phyloP scores from a whole-genome alignment of 768 basidiomycete genomes.

The Termitomyces sp. region DNA sequence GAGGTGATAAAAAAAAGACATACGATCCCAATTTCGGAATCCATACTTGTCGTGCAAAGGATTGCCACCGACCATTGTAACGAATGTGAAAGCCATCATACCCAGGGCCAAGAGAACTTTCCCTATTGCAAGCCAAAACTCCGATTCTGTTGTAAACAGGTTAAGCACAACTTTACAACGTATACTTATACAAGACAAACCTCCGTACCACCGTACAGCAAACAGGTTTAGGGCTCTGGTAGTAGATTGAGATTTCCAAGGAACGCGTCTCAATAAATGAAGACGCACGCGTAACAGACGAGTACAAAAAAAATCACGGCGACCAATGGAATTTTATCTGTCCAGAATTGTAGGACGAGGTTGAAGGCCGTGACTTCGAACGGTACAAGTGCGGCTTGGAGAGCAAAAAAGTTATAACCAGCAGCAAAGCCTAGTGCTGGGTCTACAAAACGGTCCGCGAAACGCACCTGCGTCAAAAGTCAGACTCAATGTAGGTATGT shows the following conservation, averaged over 20 bases:
- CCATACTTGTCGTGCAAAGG: constrained; percentile 49
- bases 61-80: constrained; percentile 59
- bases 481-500: background rate
- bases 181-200: constrained; percentile 17
- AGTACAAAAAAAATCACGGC: constrained; percentile 43
- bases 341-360: constrained; percentile 48
- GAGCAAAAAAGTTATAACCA: constrained; percentile 55
- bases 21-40: constrained; percentile 48
- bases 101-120: constrained; percentile 43
- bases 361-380: constrained; percentile 54
- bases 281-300: constrained; percentile 32
- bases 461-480: constrained; percentile 38
- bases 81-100: constrained; percentile 48
- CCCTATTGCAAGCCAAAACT: constrained; percentile 50
- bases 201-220: constrained; percentile 45
- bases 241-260: background rate
- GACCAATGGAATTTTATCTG: constrained; percentile 38
- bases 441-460: constrained; percentile 52
- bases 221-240: constrained; percentile 39
- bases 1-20: constrained; percentile 9
- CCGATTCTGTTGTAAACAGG: constrained; percentile 32
- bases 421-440: constrained; percentile 51
- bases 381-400: constrained; percentile 35
- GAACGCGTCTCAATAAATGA: background rate
- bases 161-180: background rate